These are phyloP conservation scores for Erythrophleum ivorense DNA, from an alignment of 331 rosid genomes.

Conservation along the genomic window DNA sequence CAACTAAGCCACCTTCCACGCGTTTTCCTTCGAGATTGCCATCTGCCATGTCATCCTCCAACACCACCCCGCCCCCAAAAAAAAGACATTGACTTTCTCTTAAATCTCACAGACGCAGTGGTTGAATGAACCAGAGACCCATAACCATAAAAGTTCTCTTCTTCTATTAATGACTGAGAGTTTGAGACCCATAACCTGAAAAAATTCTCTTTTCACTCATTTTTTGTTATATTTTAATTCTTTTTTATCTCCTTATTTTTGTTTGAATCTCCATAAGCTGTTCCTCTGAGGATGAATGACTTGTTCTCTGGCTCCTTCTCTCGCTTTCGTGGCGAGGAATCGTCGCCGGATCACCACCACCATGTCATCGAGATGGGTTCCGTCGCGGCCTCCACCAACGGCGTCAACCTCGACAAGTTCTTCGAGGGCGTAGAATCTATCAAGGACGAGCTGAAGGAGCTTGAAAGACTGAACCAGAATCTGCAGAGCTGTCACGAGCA, in stretches of 20 bases:
- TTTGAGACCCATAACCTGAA: neutral
- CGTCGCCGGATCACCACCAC: conserved; percentile 48
- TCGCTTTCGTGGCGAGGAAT: conserved; percentile 49
- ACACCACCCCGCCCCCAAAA: neutral
- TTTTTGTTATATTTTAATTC: neutral
- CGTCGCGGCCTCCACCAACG: conserved; percentile 24
- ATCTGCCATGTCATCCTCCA: neutral
- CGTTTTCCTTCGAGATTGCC: neutral
- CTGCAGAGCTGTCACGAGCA: conserved; percentile 60
- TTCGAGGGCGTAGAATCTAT: conserved; percentile 63
- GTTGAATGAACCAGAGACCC: neutral
- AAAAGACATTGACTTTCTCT: neutral
- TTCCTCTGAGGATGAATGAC: conserved; percentile 53
- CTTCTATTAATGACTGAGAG: neutral
- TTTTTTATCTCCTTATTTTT: neutral
- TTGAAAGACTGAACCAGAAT: conserved; percentile 52
- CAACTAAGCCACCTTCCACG: neutral
- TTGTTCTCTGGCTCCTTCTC: conserved; percentile 65
- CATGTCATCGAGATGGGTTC: conserved; percentile 57
- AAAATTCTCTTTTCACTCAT: neutral
- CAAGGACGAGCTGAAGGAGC: conserved; percentile 72
- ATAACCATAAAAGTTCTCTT: neutral
- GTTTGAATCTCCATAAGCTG: neutral
- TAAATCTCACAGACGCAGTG: neutral
- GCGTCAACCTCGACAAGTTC: conserved; percentile 61